A percentile compares a stretch with the other conserved stretches of the same genome.
phyloP scores from a whole-genome alignment of 2,329 filamentous ascomycete species.

The Scedosporium aurantiacum region DNA sequence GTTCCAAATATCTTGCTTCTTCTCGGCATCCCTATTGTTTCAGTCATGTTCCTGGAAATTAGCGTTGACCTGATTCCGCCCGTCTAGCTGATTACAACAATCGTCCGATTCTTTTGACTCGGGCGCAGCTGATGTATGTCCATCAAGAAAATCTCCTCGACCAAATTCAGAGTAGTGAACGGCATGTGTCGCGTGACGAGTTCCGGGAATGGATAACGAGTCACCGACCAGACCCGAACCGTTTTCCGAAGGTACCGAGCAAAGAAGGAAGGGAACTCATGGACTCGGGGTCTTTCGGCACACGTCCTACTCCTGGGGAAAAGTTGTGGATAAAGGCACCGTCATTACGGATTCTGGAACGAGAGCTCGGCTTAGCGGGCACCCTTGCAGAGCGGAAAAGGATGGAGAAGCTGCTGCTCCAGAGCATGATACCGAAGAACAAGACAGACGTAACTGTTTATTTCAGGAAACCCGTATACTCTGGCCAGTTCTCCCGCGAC shows the following conservation, averaged over 20 bases:
- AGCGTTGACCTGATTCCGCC: background rate
- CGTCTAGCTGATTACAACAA: background rate
- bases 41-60: too few relatives aligned
- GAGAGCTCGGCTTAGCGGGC: constrained; percentile 65
- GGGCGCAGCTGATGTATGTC: background rate
- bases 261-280: constrained; percentile 67
- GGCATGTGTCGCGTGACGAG: background rate
- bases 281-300: constrained; percentile 71
- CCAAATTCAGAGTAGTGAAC: background rate
- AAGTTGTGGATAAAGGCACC: constrained; percentile 40
- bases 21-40: background rate
- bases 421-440: constrained; percentile 67
- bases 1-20: background rate
- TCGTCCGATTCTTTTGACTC: background rate
- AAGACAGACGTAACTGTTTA: constrained; percentile 79
- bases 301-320: constrained; percentile 24
- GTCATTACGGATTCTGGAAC: constrained; percentile 61
- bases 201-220: constrained; percentile 1
- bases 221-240: constrained; percentile 33
- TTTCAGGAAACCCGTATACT: constrained; percentile 79
- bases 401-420: constrained; percentile 56
- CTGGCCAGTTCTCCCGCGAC: constrained; percentile 91
- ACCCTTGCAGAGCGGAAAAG: constrained; percentile 45
- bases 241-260: constrained; percentile 78
- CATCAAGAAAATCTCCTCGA: background rate